Base-by-base conservation (phyloP, 768 basidiomycete genomes). In the Boletus edulis region DNA sequence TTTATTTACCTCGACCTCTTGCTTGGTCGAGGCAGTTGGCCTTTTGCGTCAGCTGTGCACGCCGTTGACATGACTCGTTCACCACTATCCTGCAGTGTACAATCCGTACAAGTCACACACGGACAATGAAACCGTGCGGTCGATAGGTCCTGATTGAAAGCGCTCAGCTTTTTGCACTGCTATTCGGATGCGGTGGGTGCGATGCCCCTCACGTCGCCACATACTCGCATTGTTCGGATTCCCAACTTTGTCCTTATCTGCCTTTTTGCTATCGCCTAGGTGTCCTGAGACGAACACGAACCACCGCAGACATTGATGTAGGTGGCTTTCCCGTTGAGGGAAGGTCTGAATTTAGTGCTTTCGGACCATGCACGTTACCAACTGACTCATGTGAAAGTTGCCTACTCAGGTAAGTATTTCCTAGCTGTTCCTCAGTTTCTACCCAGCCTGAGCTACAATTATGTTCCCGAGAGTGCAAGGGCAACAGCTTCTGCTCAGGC, bases 31-130 rank as follows among this genome's bases (percentile, higher is more conserved):
- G 29, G 49, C 46, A 45, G 37, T 53, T 53, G 38, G 17, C 46
- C 46, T 5, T 45, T 58, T 35, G 51, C 42, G 40, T 49, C 52
- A 39, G 55, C 52, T 60, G 53, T 62, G 60, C 40, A 62, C 17
- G 37, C 38, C 39, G 32, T 51, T 41, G 40, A 46, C 11, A 52
- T 46, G 51, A 39, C 43, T 46, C 51, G 14, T 7, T 8, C 27
- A 38, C 32, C 20, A 3, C 27, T 52, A 29, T 41, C 38, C 9
- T 11, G 37, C 45, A 22, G 34, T 17, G 35, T 17, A 20, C 42
- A 18, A 46, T 29, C 43, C 51, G 39, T n/a, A 29, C 27, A 24
- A 22, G 20, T 14, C n/a, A 15, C 39, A 43, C 43, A 29, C 24
- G 18, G 52, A 20, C 46, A 37, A 46, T 31, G 29, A 20, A 31